A percentile compares a stretch with the other conserved stretches of the same genome.
Conservation (phyloP, 2,329 filamentous ascomycete genomes). For the Dactylonectria estremocensis region DNA sequence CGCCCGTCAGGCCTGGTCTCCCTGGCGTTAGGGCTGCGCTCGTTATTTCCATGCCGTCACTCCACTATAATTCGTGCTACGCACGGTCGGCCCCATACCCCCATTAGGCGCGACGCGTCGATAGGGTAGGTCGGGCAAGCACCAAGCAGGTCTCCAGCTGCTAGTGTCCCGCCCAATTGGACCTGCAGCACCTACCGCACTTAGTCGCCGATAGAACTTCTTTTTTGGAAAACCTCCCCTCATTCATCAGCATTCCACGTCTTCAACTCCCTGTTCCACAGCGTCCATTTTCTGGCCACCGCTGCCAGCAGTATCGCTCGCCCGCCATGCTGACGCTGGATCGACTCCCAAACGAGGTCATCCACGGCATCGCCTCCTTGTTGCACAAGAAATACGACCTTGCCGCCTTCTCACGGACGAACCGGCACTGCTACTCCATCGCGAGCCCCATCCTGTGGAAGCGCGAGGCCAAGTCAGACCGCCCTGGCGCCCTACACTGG, state of each 20-base stretch:
- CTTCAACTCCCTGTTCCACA: background rate
- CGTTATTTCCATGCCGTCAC: background rate
- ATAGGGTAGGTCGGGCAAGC: conserved; percentile 6
- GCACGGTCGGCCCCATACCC: background rate
- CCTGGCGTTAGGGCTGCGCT: conserved; percentile 20
- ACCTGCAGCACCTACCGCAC: conserved; percentile 13
- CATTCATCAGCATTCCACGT: conserved; percentile 30
- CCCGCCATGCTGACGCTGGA: conserved; percentile 50
- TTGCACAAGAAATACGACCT: conserved; percentile 47
- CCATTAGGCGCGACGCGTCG: conserved; percentile 28
- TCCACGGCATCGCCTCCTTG: conserved; percentile 44
- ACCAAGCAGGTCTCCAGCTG: background rate
- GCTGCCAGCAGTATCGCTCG: conserved; percentile 35
- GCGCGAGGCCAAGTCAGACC: conserved; percentile 45
- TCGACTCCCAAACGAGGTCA: conserved; percentile 50
- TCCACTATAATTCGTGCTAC: background rate
- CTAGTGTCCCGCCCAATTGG: conserved; percentile 27
- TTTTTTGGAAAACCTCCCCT: conserved; percentile 38
- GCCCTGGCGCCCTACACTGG: conserved; percentile 48
- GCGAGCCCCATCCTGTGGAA: conserved; percentile 48
- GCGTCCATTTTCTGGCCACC: conserved; percentile 23
- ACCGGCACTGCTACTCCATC: conserved; percentile 45
- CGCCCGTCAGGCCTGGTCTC: conserved; percentile 3
- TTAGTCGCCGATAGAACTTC: conserved; percentile 23
- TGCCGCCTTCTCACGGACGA: conserved; percentile 44